Evolutionary conservation across 768 basidiomycete genomes (phyloP), one percentile per base, ranked within the genome.

Genomic region (Floccularia luteovirens): DNA sequence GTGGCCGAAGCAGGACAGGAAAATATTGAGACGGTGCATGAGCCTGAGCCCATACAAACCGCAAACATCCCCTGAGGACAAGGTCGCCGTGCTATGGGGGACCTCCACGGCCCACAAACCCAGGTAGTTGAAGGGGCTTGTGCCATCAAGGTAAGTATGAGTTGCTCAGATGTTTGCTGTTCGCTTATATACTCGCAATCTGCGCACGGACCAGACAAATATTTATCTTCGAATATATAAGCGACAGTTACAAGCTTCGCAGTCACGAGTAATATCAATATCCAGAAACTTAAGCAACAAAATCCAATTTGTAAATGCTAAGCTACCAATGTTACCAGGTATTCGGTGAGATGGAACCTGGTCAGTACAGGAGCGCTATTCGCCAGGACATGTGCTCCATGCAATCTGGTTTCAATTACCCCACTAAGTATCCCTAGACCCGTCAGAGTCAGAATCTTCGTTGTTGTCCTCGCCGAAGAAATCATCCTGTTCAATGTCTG

Each of bases 11-110:
- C 61, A 63, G 73, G 72, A 76, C 77, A 59, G 79, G 77, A 69
- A 80, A 80, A 80, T 80, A 79, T 80, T 77, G 50, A 66, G 77
- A 79, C 73, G 68, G 72, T 79, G 77, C 78, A 76, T 79, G 73
- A 68, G 67, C 76, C 74, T 67, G 70, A 75, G 75, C 73, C 56
- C 72, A 78, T 70, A 75, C 74, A 75, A 77, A 57, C 68, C 66
- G 52, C 51, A 47, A 43, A 54, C 50, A 54, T 62, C 64, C 70
- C 63, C 68, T 73, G 70, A 49, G 71, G 70, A 72, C 70, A 74
- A 40, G 66, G 72, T 74, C 71, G 71, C 72, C 72, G 69, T 73
- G 72, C 71, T 71, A 72, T 74, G 72, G 62, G 63, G 61, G 59
- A 48, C 58, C 59, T 62, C 69, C 51, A 60, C 57, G 47, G 60